Evolutionary conservation across 1,139 yeast species (phyloP), one percentile per base, ranked within the genome.

Genomic region (Blastobotrys raffinosifermentans): DNA sequence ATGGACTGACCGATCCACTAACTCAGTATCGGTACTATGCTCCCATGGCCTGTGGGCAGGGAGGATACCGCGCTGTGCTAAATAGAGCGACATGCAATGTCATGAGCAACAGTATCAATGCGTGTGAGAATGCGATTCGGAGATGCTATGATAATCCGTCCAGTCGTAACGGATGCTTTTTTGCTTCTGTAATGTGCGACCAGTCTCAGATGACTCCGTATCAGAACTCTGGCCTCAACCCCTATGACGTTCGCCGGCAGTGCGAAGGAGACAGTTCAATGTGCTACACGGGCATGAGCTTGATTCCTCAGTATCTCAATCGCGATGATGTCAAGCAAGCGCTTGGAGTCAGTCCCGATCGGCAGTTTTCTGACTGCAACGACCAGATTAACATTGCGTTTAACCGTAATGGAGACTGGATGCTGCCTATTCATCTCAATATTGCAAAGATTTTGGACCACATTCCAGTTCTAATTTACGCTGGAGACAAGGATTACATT

Each of bases 21-120:
- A 80, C 78, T 45, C 98, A 91, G 67, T 86, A 84, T 63, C 80
- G 79, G 51, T 80, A 80, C 63, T 91, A 86, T 64, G 82, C 84
- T 66, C 95, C 94, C 58, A 91, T 91, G 98, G 97, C 96, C 9
- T 89, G 98, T 66, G 95, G 96, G 48, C 69, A 77, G 54, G 95
- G 95, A 56, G 32, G 82, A 77, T 48, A 79, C 80, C 10, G 16
- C 33, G 69, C 94, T 11, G 94, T 87, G 5, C 68, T 89, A 51
- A 68, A 72, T 26, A 82, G 80, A 35, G 85, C 79, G 46, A 79
- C 81, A 60, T 91, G 98, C 68, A 72, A 77, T 40, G 67, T 70
- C 35, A 89, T 91, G 96, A 63, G 71, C 39, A 73, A 70, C 40
- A 64, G 80, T 19, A 68, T 82, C 54, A 91, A 89, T 45, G 77